Base-by-base conservation (phyloP, 225 moss, liverwort and hornwort genomes). In the Bryoerythrophyllum caledonicum region DNA sequence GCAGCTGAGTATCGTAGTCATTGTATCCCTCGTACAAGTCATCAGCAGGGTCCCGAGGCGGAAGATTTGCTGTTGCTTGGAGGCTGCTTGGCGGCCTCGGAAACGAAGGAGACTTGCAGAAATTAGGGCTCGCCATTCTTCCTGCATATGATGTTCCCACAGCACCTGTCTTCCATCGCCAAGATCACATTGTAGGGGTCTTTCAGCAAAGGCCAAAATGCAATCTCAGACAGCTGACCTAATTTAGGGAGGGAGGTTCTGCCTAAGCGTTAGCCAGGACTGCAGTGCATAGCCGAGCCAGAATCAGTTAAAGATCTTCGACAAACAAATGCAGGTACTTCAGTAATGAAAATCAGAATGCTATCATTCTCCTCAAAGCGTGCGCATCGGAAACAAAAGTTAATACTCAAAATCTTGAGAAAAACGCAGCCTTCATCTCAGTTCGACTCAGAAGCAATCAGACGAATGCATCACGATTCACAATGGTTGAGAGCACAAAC, bases 11-110 rank as follows among this genome's bases (percentile, higher is more conserved):
- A 77, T 90, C 83, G 8, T 80, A 88, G 32, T 85, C 86, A 40
- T 87, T 82, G 81, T 93, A 93, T 58, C 91, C 90, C 73, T 91
- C 88, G 60, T 82, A 91, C 32, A 90, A 72, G 44, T 86, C 81
- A 52, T 83, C 81, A 17, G 34, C 41, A 26, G 74, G 66, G 63
- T 79, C 74, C 26, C 52, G 27, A 17, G 55, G 55, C 20, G 63
- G 54, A 58, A 68, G 72, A 65, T 17, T 84, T 25, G 77, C 13
- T 58, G 64, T 23, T 19, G 25, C 17, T 57, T 79, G 66, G 3
- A 83, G 32, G 30, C 28, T 82, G 20, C 70, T 84, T 35, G 49
- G 26, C 9, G 53, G 70, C 57, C 58, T 82, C 16, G 71, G 62
- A 73, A 82, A 66, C 14, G 46, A 53, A 63, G 84, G 61, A 63